phyloP scores from a whole-genome alignment of 208 protist genomes.

The Porcisia deanei region DNA sequence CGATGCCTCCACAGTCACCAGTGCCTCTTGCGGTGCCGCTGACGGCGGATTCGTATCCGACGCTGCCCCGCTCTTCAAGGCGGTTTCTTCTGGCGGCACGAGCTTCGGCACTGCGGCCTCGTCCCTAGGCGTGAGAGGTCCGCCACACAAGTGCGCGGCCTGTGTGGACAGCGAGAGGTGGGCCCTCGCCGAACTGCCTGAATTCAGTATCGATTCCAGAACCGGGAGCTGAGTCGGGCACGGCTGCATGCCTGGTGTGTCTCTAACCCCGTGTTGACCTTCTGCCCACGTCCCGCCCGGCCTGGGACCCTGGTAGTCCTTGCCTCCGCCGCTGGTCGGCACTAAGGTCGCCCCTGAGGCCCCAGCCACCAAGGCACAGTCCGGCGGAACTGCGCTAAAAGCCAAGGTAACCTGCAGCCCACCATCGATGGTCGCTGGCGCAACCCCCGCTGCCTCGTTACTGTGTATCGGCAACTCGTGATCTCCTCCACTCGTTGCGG shows the following conservation, averaged over 20 bases:
- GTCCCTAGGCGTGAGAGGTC: neutral
- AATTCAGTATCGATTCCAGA: too few species aligned
- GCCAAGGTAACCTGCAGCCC: neutral
- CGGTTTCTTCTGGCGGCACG: neutral
- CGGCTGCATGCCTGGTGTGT: neutral
- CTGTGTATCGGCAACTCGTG: neutral
- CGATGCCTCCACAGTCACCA: neutral
- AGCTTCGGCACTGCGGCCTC: neutral
- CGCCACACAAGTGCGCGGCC: neutral
- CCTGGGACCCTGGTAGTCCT: neutral
- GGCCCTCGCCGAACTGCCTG: neutral
- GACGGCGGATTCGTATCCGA: neutral
- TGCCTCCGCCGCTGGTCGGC: neutral
- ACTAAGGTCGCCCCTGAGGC: neutral
- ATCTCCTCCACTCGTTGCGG: neutral
- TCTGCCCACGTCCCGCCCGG: neutral
- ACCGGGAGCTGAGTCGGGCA: too few species aligned
- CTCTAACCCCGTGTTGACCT: neutral
- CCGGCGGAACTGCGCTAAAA: neutral
- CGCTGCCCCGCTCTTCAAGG: neutral
- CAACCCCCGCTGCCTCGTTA: neutral
- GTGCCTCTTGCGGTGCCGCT: neutral
- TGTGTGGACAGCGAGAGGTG: neutral
- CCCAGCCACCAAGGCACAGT: neutral
- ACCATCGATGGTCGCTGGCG: neutral